phyloP scores from a whole-genome alignment of 352 stramenopile species.

The Phytophthora pistaciae region DNA sequence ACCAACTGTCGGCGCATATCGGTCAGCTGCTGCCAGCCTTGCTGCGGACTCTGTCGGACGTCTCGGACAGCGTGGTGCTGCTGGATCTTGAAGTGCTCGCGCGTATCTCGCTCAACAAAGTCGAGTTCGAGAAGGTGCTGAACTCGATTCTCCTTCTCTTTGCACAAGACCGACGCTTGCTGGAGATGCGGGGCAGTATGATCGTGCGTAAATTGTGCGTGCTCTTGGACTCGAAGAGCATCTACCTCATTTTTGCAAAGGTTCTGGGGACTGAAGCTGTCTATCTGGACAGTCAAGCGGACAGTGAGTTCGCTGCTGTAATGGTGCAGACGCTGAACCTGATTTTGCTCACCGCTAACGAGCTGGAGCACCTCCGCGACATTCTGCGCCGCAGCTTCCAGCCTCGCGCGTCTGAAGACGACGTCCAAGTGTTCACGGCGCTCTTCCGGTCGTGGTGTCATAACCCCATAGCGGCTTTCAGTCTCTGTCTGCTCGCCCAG shows the following conservation, averaged over 20 bases:
- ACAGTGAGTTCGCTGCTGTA: slow-evolving; percentile 97
- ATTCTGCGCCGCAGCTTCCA: slow-evolving; percentile 87
- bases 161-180: slow-evolving; percentile 80
- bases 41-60: slow-evolving; percentile 97
- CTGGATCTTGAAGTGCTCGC: slow-evolving; percentile 97
- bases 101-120: slow-evolving; percentile 94
- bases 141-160: slow-evolving; percentile 97
- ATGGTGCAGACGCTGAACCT: slow-evolving; percentile 99
- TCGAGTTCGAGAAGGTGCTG: slow-evolving; percentile 93
- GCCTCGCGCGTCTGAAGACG: slow-evolving; percentile 67
- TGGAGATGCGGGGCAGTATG: slow-evolving; percentile 97
- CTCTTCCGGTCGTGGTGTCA: slow-evolving; percentile 97
- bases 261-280: slow-evolving; percentile 88
- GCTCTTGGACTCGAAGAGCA: slow-evolving; percentile 97
- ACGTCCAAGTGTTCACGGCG: slow-evolving; percentile 84
- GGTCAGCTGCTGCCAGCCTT: slow-evolving; percentile 94
- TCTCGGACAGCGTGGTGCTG: slow-evolving; percentile 97
- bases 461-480: slow-evolving; percentile 98
- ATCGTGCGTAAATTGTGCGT: slow-evolving; percentile 99
- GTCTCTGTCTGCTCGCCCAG: slow-evolving; percentile 97
- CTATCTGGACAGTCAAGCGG: slow-evolving; percentile 53
- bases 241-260: slow-evolving; percentile 98
- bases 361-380: slow-evolving; percentile 92
- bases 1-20: slow-evolving; percentile 94
- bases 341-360: slow-evolving; percentile 98